Evolutionary conservation across 768 basidiomycete genomes (phyloP).

Genomic region (Mycena galopus): DNA sequence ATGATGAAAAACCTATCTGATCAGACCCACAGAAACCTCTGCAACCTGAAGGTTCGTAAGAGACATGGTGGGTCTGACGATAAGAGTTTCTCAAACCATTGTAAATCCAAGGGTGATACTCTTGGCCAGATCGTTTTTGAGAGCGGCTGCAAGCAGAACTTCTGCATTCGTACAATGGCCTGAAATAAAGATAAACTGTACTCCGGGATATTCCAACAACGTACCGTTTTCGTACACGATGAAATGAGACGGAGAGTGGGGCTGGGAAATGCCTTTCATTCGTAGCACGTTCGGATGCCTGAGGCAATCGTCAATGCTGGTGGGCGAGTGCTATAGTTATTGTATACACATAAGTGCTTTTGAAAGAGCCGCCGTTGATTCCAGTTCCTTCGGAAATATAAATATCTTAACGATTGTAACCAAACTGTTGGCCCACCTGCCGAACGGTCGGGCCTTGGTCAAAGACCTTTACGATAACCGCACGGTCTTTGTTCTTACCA

Average conservation of each 20-base stretch:
- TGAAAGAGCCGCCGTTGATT: background rate
- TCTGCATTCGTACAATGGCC: background rate
- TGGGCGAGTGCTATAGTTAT: background rate
- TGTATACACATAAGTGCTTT: background rate
- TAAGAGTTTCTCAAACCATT: background rate
- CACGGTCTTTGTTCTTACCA: background rate
- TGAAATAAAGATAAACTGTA: background rate
- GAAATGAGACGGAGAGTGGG: background rate
- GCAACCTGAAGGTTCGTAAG: too few relatives aligned
- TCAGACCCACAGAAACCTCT: background rate
- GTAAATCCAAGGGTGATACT: background rate
- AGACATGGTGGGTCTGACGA: background rate
- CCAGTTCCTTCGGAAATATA: background rate
- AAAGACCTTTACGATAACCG: background rate
- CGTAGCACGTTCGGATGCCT: background rate
- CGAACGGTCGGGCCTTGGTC: too few relatives aligned
- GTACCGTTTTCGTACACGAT: background rate
- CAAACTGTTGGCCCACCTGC: background rate
- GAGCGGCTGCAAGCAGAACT: background rate
- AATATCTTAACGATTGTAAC: background rate
- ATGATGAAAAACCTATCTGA: background rate
- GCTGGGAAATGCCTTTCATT: background rate
- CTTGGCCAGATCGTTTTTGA: background rate
- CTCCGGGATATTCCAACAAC: background rate
- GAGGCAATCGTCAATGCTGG: background rate